phyloP scores from a whole-genome alignment of 2,329 filamentous ascomycete genomes.

The Thyridium curvatum region DNA sequence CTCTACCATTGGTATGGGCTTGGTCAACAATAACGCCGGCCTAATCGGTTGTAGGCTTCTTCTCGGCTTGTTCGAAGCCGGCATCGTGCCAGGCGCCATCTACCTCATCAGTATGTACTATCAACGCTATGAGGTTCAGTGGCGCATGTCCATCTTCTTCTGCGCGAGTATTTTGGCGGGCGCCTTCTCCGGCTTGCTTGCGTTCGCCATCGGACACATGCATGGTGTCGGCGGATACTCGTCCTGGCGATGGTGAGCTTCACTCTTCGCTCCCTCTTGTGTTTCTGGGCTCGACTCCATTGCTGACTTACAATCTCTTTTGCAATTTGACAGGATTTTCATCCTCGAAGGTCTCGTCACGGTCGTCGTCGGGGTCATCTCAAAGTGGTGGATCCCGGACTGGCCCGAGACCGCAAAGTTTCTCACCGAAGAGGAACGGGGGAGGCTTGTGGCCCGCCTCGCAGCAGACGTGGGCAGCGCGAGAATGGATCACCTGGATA shows the following conservation, averaged over 20 bases:
- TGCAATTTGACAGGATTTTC: constrained; percentile 15
- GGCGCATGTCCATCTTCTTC: constrained; percentile 7
- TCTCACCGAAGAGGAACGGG: constrained; percentile 24
- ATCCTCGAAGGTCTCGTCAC: constrained; percentile 8
- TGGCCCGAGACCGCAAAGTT: constrained; percentile 6
- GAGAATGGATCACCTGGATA: constrained; percentile 1
- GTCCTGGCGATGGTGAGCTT: constrained; percentile 5
- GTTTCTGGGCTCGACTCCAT: too few relatives aligned
- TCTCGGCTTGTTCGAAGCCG: constrained; percentile 53
- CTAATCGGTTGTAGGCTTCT: constrained; percentile 51
- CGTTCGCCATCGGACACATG: constrained; percentile 4
- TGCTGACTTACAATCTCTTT: too few relatives aligned
- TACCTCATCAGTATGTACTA: constrained; percentile 17
- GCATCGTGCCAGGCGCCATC: constrained; percentile 12
- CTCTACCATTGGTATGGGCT: constrained; percentile 41
- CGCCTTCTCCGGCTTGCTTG: constrained; percentile 7
- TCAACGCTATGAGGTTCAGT: constrained; percentile 6
- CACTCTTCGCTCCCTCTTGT: too few relatives aligned
- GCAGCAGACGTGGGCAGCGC: constrained; percentile 3
- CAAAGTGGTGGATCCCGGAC: constrained; percentile 4
- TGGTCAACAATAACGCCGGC: constrained; percentile 47
- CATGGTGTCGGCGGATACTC: constrained; percentile 1
- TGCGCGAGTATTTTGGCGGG: constrained; percentile 5
- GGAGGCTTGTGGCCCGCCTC: constrained; percentile 29
- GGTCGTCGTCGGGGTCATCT: not conserved